Percentiles rank a stretch among this genome's conserved stretches.
These are phyloP conservation scores for Aspergillus jensenii DNA, from an alignment of 2,329 filamentous ascomycete species.

Conservation along the genomic window DNA sequence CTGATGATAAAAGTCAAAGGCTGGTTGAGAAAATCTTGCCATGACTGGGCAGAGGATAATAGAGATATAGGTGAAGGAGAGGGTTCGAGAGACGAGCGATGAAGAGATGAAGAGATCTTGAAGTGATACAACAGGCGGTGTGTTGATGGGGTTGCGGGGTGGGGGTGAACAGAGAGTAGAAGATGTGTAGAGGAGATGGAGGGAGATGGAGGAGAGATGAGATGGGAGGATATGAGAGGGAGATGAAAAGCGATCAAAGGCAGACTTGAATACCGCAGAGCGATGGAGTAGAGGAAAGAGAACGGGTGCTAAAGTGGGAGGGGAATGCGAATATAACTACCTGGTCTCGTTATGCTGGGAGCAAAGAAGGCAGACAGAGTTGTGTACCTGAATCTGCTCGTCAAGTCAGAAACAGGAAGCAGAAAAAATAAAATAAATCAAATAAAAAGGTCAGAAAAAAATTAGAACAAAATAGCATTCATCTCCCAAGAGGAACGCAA, in stretches of 20 bases:
- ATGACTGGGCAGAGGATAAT: slow-evolving; percentile 27
- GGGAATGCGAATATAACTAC: slow-evolving; percentile 20
- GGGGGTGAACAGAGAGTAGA: slow-evolving; percentile 1
- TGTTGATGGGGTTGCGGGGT: slow-evolving; percentile 20
- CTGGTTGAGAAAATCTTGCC: slow-evolving; percentile 46
- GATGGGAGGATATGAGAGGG: slow-evolving; percentile 14
- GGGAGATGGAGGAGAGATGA: slow-evolving; percentile 1
- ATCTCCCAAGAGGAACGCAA: slow-evolving; percentile 1
- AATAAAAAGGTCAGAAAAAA: slow-evolving; percentile 4
- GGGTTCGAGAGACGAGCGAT: slow-evolving; percentile 6
- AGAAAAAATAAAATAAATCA: slow-evolving; percentile 2
- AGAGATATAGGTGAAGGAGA: slow-evolving; percentile 6
- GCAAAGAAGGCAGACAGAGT: slow-evolving; percentile 4
- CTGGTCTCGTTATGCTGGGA: neutral
- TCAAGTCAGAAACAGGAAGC: slow-evolving; percentile 8
- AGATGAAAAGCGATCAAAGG: slow-evolving; percentile 11
- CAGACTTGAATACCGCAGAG: slow-evolving; percentile 12
- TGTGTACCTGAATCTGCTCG: slow-evolving; percentile 14
- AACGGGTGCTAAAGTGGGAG: slow-evolving; percentile 19
- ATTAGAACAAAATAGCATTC: slow-evolving; percentile 6
- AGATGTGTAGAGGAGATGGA: neutral
- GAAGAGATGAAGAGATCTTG: slow-evolving; percentile 10
- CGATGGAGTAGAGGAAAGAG: slow-evolving; percentile 13
- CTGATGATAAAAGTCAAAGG: slow-evolving; percentile 46
- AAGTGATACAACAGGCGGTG: slow-evolving; percentile 23